Evolutionary conservation across 192 early-diverging fungal genomes (phyloP).

Genomic region (Phlyctochytrium arcticum): DNA sequence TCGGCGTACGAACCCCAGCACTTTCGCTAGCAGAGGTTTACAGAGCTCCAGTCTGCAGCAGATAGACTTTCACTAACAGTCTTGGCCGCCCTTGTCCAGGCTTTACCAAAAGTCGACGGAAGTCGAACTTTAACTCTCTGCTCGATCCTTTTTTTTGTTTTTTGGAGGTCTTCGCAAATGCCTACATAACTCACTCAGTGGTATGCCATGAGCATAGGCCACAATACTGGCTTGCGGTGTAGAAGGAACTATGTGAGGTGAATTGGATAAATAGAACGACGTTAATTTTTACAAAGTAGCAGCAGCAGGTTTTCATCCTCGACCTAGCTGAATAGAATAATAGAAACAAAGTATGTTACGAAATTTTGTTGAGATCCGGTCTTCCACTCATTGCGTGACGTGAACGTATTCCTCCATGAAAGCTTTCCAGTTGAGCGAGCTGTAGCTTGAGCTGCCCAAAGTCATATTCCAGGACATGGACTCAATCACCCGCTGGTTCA

Average conservation of each 20-base stretch:
- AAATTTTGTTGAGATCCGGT: neutral
- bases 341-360: neutral
- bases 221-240: neutral
- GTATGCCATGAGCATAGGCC: neutral
- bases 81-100: no score
- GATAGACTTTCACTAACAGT: no score
- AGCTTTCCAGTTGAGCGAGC: neutral
- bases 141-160: no score
- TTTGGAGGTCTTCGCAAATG: no score
- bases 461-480: neutral
- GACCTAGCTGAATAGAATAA: neutral
- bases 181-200: no score
- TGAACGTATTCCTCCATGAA: neutral
- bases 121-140: no score
- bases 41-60: no score
- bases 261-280: neutral
- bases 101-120: no score
- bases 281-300: neutral
- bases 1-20: no score
- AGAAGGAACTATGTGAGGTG: neutral
- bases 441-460: no score
- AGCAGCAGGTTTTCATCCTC: neutral
- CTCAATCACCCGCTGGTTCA: neutral
- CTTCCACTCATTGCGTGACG: neutral
- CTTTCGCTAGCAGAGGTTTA: no score